Conservation (phyloP, 208 protist genomes). For the Leishmania gerbilli region DNA sequence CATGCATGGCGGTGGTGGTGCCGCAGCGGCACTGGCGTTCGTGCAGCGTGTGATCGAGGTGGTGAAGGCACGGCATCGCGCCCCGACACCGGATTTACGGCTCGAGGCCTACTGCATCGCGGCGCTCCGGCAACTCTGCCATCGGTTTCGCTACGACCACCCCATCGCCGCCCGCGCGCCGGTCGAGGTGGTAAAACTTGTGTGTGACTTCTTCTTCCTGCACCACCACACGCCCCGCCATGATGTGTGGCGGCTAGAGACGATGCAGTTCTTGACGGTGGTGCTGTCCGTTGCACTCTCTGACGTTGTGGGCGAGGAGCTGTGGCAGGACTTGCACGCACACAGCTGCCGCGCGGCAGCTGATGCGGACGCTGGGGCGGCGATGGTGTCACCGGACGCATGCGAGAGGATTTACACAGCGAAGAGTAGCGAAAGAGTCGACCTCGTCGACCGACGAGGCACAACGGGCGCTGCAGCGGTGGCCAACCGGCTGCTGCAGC, state of each 20-base stretch:
- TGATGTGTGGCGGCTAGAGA: conserved; percentile 76
- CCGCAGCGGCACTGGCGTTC: conserved; percentile 1
- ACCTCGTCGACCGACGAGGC: not conserved
- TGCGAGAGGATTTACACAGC: too few species aligned
- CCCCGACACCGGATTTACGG: conserved; percentile 43
- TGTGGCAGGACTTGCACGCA: conserved; percentile 33
- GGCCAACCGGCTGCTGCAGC: not conserved
- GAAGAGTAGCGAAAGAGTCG: not conserved
- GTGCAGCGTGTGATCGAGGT: conserved; percentile 29
- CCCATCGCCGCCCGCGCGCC: conserved; percentile 29
- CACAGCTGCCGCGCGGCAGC: not conserved
- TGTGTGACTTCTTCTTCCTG: conserved; percentile 61
- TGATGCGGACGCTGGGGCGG: not conserved
- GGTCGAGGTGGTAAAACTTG: conserved; percentile 46
- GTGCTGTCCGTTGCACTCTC: conserved; percentile 48
- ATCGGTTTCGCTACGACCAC: conserved; percentile 45
- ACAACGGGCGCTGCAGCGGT: not conserved
- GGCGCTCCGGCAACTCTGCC: conserved; percentile 44
- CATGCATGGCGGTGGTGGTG: not conserved
- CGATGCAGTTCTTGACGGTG: conserved; percentile 47
- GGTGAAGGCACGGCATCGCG: conserved; percentile 41
- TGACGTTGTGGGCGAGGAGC: conserved; percentile 39
- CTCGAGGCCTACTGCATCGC: conserved; percentile 60
- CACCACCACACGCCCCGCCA: conserved; percentile 41
- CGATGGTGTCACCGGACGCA: not conserved